Percentiles rank a stretch among this genome's conserved stretches.
These are phyloP conservation scores for Voacanga thouarsii DNA, from an alignment of 257 asterid genomes.

Conservation along the genomic window DNA sequence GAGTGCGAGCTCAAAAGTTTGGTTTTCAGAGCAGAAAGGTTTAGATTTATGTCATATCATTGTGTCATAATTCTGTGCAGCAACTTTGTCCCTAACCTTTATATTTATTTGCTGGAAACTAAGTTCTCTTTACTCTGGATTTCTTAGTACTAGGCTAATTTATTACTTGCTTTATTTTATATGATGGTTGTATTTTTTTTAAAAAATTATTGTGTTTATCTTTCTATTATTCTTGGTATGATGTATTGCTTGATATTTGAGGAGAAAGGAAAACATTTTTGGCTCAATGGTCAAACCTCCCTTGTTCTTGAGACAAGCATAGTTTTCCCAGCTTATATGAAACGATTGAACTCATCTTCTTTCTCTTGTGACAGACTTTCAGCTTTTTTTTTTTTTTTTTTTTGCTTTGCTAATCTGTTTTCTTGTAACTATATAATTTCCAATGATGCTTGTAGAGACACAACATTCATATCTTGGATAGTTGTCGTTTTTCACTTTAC, in stretches of 20 bases:
- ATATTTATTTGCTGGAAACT: background rate
- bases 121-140: background rate
- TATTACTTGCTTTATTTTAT: background rate
- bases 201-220: too few species aligned
- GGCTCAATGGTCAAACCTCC: background rate
- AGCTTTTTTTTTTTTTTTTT: too few species aligned
- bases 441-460: background rate
- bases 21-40: slow-evolving; percentile 87
- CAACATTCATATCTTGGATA: background rate
- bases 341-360: background rate
- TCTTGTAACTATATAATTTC: background rate
- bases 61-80: background rate
- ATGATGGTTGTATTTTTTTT: background rate
- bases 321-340: background rate
- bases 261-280: background rate
- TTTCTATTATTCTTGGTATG: background rate
- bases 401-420: background rate
- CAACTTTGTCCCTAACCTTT: slow-evolving; percentile 9
- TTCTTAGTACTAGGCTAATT: background rate
- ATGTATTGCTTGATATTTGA: background rate
- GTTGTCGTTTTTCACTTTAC: background rate
- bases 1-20: slow-evolving; percentile 71
- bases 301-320: background rate
- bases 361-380: background rate
- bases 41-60: too few species aligned